Conservation (phyloP, 441 rosid genomes). For the Aleurites moluccanus region DNA sequence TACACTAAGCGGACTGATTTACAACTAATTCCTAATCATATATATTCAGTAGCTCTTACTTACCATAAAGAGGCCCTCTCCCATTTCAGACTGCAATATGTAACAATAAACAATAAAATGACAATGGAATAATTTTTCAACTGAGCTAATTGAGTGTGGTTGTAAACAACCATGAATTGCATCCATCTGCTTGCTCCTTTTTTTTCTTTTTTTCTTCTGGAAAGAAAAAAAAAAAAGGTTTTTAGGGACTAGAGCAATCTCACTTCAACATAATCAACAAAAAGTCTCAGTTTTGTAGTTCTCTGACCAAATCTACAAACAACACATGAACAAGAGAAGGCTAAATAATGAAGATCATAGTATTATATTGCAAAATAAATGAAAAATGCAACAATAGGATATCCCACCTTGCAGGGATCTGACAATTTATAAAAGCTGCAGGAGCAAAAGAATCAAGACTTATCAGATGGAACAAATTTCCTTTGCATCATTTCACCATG, state of each 20-base stretch:
- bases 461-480: slow-evolving; percentile 60
- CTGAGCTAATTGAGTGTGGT: background rate
- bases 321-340: background rate
- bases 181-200: background rate
- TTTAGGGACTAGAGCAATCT: background rate
- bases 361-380: background rate
- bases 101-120: background rate
- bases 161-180: background rate
- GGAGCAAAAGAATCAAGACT: slow-evolving; percentile 15
- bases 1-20: background rate
- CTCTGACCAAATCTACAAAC: slow-evolving; percentile 8
- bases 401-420: slow-evolving; percentile 22
- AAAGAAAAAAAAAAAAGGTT: background rate
- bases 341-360: background rate
- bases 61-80: background rate
- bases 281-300: background rate
- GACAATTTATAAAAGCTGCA: background rate
- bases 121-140: background rate
- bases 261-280: slow-evolving; percentile 1
- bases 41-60: background rate
- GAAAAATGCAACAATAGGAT: background rate
- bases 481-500: slow-evolving; percentile 64
- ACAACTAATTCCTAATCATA: background rate
- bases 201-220: no score
- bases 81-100: background rate